Conservation (phyloP, 768 basidiomycete species). For the Zangia roseola region DNA sequence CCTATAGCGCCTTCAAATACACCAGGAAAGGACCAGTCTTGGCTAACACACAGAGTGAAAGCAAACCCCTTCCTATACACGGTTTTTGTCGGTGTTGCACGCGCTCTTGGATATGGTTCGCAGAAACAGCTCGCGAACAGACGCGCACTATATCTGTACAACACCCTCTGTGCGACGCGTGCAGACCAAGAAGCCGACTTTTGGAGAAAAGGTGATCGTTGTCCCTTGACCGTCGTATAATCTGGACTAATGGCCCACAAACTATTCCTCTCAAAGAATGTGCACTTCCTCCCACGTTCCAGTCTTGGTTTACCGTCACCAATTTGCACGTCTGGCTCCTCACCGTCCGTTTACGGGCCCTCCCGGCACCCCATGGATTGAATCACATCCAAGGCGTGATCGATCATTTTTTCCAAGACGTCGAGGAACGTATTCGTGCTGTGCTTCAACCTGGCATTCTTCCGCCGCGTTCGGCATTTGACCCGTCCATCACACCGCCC, state of each 20-base stretch:
- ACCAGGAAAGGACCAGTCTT: constrained; percentile 35
- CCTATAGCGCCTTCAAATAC: constrained; percentile 3
- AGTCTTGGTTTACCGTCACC: constrained; percentile 94
- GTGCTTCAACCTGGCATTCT: constrained; percentile 62
- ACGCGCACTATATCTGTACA: constrained; percentile 58
- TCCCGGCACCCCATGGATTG: constrained; percentile 65
- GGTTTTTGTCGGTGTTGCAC: constrained; percentile 48
- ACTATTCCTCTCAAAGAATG: constrained; percentile 52
- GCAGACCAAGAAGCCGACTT: constrained; percentile 61
- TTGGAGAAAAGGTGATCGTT: constrained; percentile 62
- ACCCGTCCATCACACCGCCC: constrained; percentile 13
- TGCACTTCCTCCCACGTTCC: constrained; percentile 86
- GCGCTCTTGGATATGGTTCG: constrained; percentile 57
- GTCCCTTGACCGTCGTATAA: not conserved
- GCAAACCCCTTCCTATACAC: constrained; percentile 46
- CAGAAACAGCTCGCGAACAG: constrained; percentile 60
- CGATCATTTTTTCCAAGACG: constrained; percentile 94
- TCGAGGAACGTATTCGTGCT: constrained; percentile 84
- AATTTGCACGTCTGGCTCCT: constrained; percentile 93
- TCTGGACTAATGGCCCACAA: not conserved
- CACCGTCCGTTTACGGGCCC: constrained; percentile 81
- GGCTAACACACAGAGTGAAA: constrained; percentile 57
- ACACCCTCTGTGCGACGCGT: constrained; percentile 50
- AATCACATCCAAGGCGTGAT: constrained; percentile 78
- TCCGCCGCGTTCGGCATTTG: constrained; percentile 19